Evolutionary conservation across 129 eudicot genomes (phyloP).

Genomic region (Gnaphalium uliginosum): DNA sequence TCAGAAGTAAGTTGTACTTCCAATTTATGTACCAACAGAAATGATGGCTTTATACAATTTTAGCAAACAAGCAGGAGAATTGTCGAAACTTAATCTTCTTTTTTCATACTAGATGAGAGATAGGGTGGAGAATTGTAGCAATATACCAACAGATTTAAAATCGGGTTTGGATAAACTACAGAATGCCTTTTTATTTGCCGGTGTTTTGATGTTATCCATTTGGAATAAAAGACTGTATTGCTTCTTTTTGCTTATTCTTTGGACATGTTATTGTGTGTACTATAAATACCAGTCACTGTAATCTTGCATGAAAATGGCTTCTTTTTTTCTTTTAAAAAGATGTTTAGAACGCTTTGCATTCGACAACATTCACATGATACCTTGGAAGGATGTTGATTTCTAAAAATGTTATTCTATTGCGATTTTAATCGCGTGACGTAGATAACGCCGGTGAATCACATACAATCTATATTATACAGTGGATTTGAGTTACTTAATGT

Average conservation of each 20-base stretch:
- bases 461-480: no score
- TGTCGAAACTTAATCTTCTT: neutral
- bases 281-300: no score
- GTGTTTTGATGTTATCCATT: constrained; percentile 11
- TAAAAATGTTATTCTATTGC: no score
- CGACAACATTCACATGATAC: no score
- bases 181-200: constrained; percentile 20
- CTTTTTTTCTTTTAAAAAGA: no score
- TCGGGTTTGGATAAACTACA: constrained; percentile 14
- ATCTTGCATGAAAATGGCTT: no score
- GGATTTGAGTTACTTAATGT: no score
- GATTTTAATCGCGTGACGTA: no score
- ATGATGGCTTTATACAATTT: constrained; percentile 22
- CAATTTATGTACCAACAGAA: constrained; percentile 21
- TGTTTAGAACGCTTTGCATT: no score
- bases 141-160: constrained; percentile 25
- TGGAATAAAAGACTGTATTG: constrained; percentile 27
- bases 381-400: no score
- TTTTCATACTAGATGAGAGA: constrained; percentile 26
- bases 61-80: constrained; percentile 28
- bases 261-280: no score
- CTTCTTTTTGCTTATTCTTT: neutral
- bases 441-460: no score
- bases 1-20: constrained; percentile 26
- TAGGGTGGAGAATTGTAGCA: constrained; percentile 12